phyloP scores from a whole-genome alignment of 805 yeast species.

The Saturnispora diversa region DNA sequence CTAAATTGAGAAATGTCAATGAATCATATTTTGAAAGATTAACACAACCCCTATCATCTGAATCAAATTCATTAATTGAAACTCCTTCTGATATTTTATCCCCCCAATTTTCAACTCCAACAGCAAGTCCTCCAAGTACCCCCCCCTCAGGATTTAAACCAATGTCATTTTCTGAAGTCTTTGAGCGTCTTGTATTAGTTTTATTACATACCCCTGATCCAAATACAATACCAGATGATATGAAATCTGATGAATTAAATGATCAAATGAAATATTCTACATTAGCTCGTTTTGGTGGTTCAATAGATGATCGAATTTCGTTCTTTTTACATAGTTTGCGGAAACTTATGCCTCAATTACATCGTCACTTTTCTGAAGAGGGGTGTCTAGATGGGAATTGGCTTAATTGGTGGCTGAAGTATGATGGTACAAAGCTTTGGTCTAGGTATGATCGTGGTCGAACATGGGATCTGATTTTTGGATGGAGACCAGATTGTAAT shows the following conservation, averaged over 20 bases:
- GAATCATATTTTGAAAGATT: slow-evolving; percentile 27
- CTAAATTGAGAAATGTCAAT: slow-evolving; percentile 29
- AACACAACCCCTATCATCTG: slow-evolving; percentile 14
- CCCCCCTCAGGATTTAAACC: slow-evolving; percentile 22
- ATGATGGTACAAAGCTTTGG: slow-evolving; percentile 81
- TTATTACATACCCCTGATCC: slow-evolving; percentile 64
- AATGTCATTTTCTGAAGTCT: slow-evolving; percentile 58
- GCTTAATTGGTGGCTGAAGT: slow-evolving; percentile 93
- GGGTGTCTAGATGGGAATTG: slow-evolving; percentile 75
- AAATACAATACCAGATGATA: slow-evolving; percentile 11
- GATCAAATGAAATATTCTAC: slow-evolving; percentile 17
- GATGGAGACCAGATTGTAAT: slow-evolving; percentile 50
- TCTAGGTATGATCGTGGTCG: slow-evolving; percentile 76
- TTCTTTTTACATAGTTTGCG: slow-evolving; percentile 59
- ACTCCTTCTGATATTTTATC: slow-evolving; percentile 22
- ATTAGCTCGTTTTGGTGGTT: slow-evolving; percentile 40
- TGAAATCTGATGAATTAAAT: slow-evolving; percentile 9
- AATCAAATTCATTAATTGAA: slow-evolving; percentile 18
- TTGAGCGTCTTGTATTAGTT: slow-evolving; percentile 68
- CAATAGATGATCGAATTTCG: slow-evolving; percentile 57
- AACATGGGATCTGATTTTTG: slow-evolving; percentile 80
- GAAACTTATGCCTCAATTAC: slow-evolving; percentile 63
- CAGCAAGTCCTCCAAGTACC: slow-evolving; percentile 17
- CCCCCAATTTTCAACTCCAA: slow-evolving; percentile 23
- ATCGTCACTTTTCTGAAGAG: slow-evolving; percentile 71